Conservation (phyloP, 2,329 filamentous ascomycete genomes). For the Davidsoniella australis region DNA sequence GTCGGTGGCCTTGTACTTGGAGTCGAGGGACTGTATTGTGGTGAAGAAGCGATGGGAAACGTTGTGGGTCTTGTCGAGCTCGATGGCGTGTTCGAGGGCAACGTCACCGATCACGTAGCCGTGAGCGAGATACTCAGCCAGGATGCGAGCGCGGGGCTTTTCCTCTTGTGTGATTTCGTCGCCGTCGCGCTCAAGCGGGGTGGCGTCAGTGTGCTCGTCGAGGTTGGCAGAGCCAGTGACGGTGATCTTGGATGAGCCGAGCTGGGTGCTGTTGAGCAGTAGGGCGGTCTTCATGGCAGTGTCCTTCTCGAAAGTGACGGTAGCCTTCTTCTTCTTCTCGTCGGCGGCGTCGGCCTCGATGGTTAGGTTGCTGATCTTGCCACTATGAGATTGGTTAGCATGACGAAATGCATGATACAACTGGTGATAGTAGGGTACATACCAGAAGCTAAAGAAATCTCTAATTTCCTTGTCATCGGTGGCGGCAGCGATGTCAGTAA, state of each 20-base stretch:
- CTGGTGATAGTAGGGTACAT: slow-evolving; percentile 19
- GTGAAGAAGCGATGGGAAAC: slow-evolving; percentile 64
- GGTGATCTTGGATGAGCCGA: slow-evolving; percentile 70
- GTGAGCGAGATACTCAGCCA: slow-evolving; percentile 92
- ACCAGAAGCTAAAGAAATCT: slow-evolving; percentile 97
- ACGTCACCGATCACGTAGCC: slow-evolving; percentile 67
- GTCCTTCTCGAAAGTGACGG: slow-evolving; percentile 93
- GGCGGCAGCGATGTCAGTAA: slow-evolving; percentile 69
- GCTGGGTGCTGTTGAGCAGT: slow-evolving; percentile 90
- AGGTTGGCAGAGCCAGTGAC: slow-evolving; percentile 48
- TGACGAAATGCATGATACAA: slow-evolving; percentile 8
- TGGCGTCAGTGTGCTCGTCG: slow-evolving; percentile 39
- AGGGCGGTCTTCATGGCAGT: slow-evolving; percentile 94
- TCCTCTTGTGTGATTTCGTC: slow-evolving; percentile 82
- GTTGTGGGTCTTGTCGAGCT: slow-evolving; percentile 78
- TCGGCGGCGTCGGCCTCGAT: slow-evolving; percentile 44
- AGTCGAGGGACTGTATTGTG: slow-evolving; percentile 61
- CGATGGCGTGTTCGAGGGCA: slow-evolving; percentile 67
- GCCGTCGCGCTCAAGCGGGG: slow-evolving; percentile 4
- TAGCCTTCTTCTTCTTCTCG: slow-evolving; percentile 55
- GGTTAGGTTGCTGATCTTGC: slow-evolving; percentile 76
- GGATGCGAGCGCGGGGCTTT: slow-evolving; percentile 83
- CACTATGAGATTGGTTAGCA: slow-evolving; percentile 31
- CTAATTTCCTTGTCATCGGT: slow-evolving; percentile 82
- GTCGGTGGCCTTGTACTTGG: slow-evolving; percentile 75